Conservation (phyloP, 2,329 filamentous ascomycete species). For the Diaporthe destruens region DNA sequence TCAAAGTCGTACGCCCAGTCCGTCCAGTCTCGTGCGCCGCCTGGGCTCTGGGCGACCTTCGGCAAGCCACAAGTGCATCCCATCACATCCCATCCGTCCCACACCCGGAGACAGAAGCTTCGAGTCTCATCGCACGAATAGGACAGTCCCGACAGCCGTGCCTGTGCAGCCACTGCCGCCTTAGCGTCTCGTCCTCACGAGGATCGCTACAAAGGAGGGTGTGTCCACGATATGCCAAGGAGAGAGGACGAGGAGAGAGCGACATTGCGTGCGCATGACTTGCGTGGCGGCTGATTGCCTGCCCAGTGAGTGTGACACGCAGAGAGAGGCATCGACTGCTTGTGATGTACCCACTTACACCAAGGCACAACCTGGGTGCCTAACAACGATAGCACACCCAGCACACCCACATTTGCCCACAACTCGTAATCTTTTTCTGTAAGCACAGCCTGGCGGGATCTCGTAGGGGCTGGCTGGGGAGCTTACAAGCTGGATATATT, state of each 20-base stretch:
- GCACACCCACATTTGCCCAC: no score
- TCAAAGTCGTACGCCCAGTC: background rate
- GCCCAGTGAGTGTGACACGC: background rate
- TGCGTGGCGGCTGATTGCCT: conserved; percentile 10
- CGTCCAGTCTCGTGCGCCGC: background rate
- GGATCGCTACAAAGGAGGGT: background rate
- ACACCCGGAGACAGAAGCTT: conserved; percentile 10
- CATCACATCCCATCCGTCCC: conserved; percentile 5
- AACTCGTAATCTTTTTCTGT: background rate
- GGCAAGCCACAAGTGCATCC: conserved; percentile 19
- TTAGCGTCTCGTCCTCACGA: conserved; percentile 20
- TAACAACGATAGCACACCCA: background rate
- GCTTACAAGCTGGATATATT: background rate
- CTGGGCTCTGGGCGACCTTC: conserved; percentile 17
- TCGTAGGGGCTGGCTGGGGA: background rate
- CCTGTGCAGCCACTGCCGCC: conserved; percentile 14
- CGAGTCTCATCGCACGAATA: conserved; percentile 27
- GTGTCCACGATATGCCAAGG: background rate
- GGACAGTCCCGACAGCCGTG: background rate
- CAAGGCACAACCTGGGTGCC: background rate
- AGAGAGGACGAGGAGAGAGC: background rate
- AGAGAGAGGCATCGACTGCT: background rate
- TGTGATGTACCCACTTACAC: background rate
- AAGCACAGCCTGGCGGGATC: background rate
- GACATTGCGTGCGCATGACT: conserved; percentile 1